Percentiles rank a stretch among this genome's conserved stretches.
Evolutionary conservation across 2,329 filamentous ascomycete species (phyloP).

Genomic region (Trichoderma semiorbis): DNA sequence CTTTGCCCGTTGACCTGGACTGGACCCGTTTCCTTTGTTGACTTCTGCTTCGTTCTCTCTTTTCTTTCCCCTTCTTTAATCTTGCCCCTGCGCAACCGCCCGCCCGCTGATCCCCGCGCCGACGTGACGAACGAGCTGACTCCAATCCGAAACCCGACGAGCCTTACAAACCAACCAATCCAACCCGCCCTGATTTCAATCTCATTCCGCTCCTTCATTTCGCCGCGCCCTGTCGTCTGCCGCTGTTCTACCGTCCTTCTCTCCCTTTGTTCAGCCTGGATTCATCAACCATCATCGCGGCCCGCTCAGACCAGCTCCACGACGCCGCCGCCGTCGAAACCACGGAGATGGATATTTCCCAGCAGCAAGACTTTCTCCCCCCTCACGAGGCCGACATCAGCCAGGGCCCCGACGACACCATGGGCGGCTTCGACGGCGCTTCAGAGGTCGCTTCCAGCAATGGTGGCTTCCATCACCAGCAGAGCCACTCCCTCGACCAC

Average conservation of each 20-base stretch:
- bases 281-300: constrained; percentile 40
- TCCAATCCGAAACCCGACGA: neutral
- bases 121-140: constrained; percentile 27
- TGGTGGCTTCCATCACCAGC: constrained; percentile 39
- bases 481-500: constrained; percentile 51
- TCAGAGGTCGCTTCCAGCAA: constrained; percentile 39
- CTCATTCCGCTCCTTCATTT: neutral
- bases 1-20: neutral
- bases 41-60: neutral
- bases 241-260: constrained; percentile 19
- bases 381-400: constrained; percentile 3
- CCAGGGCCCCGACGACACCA: constrained; percentile 41
- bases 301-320: constrained; percentile 22
- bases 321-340: constrained; percentile 44
- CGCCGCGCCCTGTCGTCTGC: constrained; percentile 17
- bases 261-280: constrained; percentile 44
- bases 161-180: neutral
- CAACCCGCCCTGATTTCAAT: neutral
- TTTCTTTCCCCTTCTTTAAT: neutral
- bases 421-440: constrained; percentile 48
- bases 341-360: constrained; percentile 42
- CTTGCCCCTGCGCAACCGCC: constrained; percentile 16
- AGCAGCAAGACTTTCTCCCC: constrained; percentile 15
- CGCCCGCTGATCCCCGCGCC: neutral
- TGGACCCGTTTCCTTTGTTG: constrained; percentile 18